These are phyloP conservation scores for Lepidium didymum DNA, from an alignment of 345 rosid species.

Conservation along the genomic window DNA sequence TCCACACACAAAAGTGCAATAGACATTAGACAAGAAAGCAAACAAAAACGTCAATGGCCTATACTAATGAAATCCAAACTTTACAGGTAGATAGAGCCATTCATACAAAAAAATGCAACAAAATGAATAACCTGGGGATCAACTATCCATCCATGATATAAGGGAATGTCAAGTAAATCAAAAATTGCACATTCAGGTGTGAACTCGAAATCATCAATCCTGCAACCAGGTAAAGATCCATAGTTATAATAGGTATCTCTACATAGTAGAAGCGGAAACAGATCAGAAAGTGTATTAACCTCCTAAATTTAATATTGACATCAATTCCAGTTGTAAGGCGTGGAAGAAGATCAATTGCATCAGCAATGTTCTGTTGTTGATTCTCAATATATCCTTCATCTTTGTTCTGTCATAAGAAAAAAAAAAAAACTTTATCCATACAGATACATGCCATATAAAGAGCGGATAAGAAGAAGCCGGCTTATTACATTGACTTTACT, in stretches of 20 bases:
- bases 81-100: not conserved
- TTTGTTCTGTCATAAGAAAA: conserved; percentile 50
- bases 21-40: not conserved
- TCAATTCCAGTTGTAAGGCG: conserved; percentile 92
- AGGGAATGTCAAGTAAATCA: conserved; percentile 93
- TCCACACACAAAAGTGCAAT: not conserved
- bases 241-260: not conserved
- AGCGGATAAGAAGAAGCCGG: not conserved
- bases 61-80: not conserved
- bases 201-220: conserved; percentile 97
- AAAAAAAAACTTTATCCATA: not conserved
- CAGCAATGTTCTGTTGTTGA: conserved; percentile 94
- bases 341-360: conserved; percentile 94
- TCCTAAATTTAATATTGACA: conserved; percentile 89
- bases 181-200: conserved; percentile 96
- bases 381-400: conserved; percentile 85
- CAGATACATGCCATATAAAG: not conserved
- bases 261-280: not conserved
- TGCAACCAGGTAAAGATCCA: conserved; percentile 33
- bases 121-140: conserved; percentile 74
- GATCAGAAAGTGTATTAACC: conserved; percentile 36
- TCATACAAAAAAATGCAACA: not conserved
- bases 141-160: conserved; percentile 98
- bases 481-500: conserved; percentile 73
- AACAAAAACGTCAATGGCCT: not conserved